Base-by-base conservation (phyloP, 1,139 yeast species). In the Chernovozyma sophiae-reginae region DNA sequence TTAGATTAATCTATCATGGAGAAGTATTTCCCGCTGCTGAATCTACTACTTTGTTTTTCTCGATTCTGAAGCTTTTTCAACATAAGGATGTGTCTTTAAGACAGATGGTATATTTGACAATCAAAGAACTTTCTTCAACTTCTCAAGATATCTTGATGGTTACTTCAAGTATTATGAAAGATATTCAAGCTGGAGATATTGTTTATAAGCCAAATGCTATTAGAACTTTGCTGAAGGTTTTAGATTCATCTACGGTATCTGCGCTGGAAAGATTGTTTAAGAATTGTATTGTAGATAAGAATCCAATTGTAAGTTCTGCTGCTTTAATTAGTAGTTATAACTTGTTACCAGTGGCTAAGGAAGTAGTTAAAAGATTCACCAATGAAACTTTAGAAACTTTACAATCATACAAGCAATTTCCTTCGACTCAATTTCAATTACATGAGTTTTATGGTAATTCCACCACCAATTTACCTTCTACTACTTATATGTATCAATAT, bases 61-160 rank as follows among this genome's bases (percentile, higher is more conserved):
- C 96, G 28, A 86, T 92, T 54, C 87, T 97, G 36, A 90, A 92
- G 66, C 73, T 92, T 53, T 92, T 92, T 59, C 98, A 92, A 59
- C 96, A 92, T 63, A 86, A 82, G 60, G 95, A 89, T 58, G 81
- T 85, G 27, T 77, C 96, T 2, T 76, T 92, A 57, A 82, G 98
- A 61, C 99, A 92, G 64, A 77, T 86, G 72, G 96, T 90, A 24
- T 92, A 92, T 56, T 72, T 92, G 58, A 90, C 97, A 15, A 89
- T 90, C 60, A 92, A 92, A 66, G 97, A 90, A 60, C 75, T 92
- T 45, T 77, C 92, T 31, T 65, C 81, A 14, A 77, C 85, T 40
- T 87, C 97, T 14, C 89, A 87, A 51, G 97, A 92, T 63, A 87
- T 87, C 38, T 77, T 92, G 62, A 94, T 92, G 97, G 97, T 92